Evolutionary conservation across 352 stramenopile genomes (phyloP).

Genomic region (Pythium dissimile): DNA sequence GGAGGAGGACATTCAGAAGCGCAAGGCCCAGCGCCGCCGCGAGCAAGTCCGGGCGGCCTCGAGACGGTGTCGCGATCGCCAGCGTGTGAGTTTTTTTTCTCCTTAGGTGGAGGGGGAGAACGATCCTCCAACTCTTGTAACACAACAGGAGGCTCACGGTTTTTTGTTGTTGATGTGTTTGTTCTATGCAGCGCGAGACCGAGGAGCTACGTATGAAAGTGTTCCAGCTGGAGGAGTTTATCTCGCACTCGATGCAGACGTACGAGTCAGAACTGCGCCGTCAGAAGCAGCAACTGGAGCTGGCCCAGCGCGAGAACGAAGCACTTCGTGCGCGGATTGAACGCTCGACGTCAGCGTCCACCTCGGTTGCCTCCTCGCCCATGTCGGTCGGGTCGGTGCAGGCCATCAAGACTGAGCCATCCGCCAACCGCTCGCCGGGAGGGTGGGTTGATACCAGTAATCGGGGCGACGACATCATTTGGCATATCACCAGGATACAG

Average conservation of each 20-base stretch:
- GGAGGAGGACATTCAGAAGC: conserved; percentile 48
- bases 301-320: conserved; percentile 43
- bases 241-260: conserved; percentile 48
- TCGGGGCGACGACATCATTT: conserved; percentile 10
- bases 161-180: not conserved
- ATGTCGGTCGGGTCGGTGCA: conserved; percentile 3
- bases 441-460: not conserved
- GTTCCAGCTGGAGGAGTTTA: conserved; percentile 67
- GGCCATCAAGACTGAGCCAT: conserved; percentile 3
- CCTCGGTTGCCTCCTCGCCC: conserved; percentile 4
- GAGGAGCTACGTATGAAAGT: conserved; percentile 67
- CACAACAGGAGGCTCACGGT: not conserved
- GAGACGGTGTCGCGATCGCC: conserved; percentile 51
- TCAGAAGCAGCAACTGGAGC: conserved; percentile 38
- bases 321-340: conserved; percentile 21
- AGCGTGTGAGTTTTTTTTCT: conserved; percentile 29
- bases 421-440: not conserved
- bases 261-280: conserved; percentile 51
- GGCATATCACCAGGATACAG: conserved; percentile 16
- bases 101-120: not conserved
- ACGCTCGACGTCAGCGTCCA: not conserved
- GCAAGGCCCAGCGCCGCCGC: conserved; percentile 55
- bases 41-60: conserved; percentile 64
- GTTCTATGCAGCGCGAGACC: conserved; percentile 39
- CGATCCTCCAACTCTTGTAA: not conserved